Conservation (phyloP, 169 alveolate species). For the Cryptosporidium muris region DNA sequence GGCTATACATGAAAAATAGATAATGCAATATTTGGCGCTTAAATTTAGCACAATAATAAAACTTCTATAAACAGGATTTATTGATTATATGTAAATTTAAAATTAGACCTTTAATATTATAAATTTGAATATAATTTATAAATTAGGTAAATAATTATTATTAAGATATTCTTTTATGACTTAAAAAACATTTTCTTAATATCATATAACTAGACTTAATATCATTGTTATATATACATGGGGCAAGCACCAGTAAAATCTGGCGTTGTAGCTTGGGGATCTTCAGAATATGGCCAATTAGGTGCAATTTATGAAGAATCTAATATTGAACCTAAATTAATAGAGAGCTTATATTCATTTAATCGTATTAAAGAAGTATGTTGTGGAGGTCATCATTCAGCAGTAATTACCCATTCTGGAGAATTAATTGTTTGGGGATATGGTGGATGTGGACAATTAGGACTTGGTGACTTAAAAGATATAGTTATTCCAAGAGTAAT, state of each 20-base stretch:
- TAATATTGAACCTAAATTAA: slow-evolving; percentile 26
- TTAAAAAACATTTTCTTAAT: too few relatives aligned
- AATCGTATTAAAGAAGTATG: slow-evolving; percentile 25
- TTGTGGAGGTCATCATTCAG: slow-evolving; percentile 68
- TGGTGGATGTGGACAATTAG: slow-evolving; percentile 74
- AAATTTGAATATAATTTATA: too few relatives aligned
- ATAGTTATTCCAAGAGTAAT: slow-evolving; percentile 22
- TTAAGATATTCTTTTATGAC: too few relatives aligned
- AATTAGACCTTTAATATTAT: too few relatives aligned
- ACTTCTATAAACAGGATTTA: too few relatives aligned
- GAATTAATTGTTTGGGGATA: slow-evolving; percentile 74
- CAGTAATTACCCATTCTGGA: slow-evolving; percentile 71
- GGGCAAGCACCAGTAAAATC: slow-evolving; percentile 73
- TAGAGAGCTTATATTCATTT: slow-evolving; percentile 25
- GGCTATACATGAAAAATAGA: too few relatives aligned
- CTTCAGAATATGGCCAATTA: slow-evolving; percentile 64
- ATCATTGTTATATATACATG: slow-evolving; percentile 15
- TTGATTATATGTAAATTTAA: too few relatives aligned
- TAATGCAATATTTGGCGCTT: too few relatives aligned
- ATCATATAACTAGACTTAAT: too few relatives aligned
- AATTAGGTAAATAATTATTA: too few relatives aligned
- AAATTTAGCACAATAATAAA: too few relatives aligned
- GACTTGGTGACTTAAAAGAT: slow-evolving; percentile 70
- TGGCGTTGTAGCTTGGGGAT: slow-evolving; percentile 76
- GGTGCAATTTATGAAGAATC: slow-evolving; percentile 29